Base-by-base conservation (phyloP, 2,329 filamentous ascomycete genomes). In the Cladobotryum protrusum region DNA sequence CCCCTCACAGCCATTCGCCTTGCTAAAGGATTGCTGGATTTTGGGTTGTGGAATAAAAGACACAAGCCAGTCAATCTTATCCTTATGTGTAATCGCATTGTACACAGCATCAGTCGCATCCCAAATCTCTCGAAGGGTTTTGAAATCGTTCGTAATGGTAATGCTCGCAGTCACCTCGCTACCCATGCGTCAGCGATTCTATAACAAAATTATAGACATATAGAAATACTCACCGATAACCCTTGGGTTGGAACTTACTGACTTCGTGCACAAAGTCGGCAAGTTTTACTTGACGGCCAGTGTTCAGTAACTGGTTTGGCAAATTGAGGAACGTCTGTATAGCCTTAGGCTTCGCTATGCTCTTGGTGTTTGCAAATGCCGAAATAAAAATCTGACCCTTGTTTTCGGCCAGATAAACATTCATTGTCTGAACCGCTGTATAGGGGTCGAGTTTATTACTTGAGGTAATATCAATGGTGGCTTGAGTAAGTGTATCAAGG, bases 21-120 rank as follows among this genome's bases (percentile, higher is more conserved):
- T 2, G 2, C 48, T 19, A 14, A 45, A 46, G 2, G 42, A 32
- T n/a, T 55, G 37, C 48, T 55, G 53, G 8, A 55, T 14, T 17
- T 32, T 42, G n/a, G 53, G 53, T n/a, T 55, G 53, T 13, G 53
- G 53, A 4, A 55, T 52, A 36, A 55, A 43, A 2, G 53, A 55
- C 11, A 55, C 46, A 17, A 55, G 40, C 53, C 53, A 55, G 18
- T 55, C 51, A 24, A 55, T 48, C 20, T 53, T 46, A 15, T 53
- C 40, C 33, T 53, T 55, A 6, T 50, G 45, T 5, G 17, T 14
- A 1, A 55, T 42, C 12, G 14, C 17, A 15, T 53, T 39, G 43
- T 55, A 55, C 9, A 53, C 46, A 11, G 17, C 45, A 36, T 55
- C 51, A 11, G 40, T 40, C 3, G 37, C 45, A 15, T 52, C 42